Conservation (phyloP, 345 rosid genomes). For the Eutrema japonicum region DNA sequence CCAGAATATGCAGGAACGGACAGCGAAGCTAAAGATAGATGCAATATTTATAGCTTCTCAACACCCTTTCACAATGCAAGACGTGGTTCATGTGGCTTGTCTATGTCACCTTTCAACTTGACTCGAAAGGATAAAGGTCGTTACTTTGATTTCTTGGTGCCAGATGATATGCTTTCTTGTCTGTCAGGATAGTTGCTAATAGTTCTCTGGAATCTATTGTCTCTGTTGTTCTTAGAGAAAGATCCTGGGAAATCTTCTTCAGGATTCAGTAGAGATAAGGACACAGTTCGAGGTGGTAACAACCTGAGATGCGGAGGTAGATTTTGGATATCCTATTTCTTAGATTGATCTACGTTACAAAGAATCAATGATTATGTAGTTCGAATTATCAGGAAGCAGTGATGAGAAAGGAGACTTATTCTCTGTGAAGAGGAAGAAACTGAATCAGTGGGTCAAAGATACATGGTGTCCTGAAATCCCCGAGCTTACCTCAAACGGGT, state of each 20-base stretch:
- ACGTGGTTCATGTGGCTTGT: slow-evolving; percentile 21
- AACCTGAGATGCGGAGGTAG: slow-evolving; percentile 39
- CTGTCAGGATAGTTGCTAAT: background rate
- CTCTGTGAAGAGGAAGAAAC: slow-evolving; percentile 57
- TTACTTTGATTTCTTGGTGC: slow-evolving; percentile 21
- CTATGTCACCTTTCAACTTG: slow-evolving; percentile 20
- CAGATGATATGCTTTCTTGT: slow-evolving; percentile 16
- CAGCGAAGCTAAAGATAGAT: slow-evolving; percentile 13
- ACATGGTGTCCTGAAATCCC: slow-evolving; percentile 54
- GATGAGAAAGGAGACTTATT: slow-evolving; percentile 50
- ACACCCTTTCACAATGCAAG: slow-evolving; percentile 37
- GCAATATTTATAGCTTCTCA: slow-evolving; percentile 37
- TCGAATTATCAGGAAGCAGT: slow-evolving; percentile 49
- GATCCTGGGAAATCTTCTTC: slow-evolving; percentile 41
- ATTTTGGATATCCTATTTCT: slow-evolving; percentile 2
- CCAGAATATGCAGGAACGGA: slow-evolving; percentile 46
- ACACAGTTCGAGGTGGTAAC: slow-evolving; percentile 29
- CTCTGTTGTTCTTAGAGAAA: slow-evolving; percentile 35
- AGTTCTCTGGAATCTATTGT: slow-evolving; percentile 11
- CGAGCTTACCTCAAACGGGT: slow-evolving; percentile 60
- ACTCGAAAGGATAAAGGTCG: slow-evolving; percentile 26
- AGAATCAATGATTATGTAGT: slow-evolving; percentile 18
- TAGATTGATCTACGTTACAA: slow-evolving; percentile 11
- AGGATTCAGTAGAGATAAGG: slow-evolving; percentile 36
- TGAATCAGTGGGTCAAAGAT: slow-evolving; percentile 57